phyloP scores from a whole-genome alignment of 2,329 filamentous ascomycete genomes.

The Chaetomium sp. region DNA sequence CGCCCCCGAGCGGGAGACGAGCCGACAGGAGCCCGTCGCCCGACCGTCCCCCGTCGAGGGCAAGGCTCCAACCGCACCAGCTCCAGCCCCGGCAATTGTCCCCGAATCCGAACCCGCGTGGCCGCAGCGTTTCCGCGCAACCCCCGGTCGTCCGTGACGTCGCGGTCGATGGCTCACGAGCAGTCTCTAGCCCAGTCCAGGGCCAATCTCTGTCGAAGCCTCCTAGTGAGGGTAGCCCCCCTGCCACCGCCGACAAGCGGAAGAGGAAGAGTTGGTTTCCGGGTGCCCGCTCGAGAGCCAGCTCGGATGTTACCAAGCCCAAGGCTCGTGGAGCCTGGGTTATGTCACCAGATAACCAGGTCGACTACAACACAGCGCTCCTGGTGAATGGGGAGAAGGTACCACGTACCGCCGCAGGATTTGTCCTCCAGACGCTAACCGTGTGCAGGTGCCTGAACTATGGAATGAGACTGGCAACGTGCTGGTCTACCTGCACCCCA shows the following conservation, averaged over 20 bases:
- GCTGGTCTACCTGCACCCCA: slow-evolving; percentile 59
- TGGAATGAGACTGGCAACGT: slow-evolving; percentile 65
- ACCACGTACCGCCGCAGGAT: slow-evolving; percentile 13
- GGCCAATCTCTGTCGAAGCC: slow-evolving; percentile 41
- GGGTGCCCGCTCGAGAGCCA: slow-evolving; percentile 54
- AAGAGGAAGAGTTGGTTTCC: slow-evolving; percentile 58
- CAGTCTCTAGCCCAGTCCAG: slow-evolving; percentile 37
- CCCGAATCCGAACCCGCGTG: slow-evolving; percentile 37
- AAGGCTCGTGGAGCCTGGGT: slow-evolving; percentile 53
- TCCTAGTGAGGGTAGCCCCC: slow-evolving; percentile 46
- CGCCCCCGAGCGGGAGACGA: slow-evolving; percentile 16
- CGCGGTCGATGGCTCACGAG: slow-evolving; percentile 38
- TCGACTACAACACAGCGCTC: slow-evolving; percentile 59
- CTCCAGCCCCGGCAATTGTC: slow-evolving; percentile 26
- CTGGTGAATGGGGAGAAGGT: slow-evolving; percentile 60
- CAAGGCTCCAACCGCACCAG: slow-evolving; percentile 30
- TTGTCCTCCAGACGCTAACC: slow-evolving; percentile 14
- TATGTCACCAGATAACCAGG: slow-evolving; percentile 52
- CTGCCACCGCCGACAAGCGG: slow-evolving; percentile 46
- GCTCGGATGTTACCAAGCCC: slow-evolving; percentile 43
- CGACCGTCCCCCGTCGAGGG: slow-evolving; percentile 13
- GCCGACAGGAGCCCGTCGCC: slow-evolving; percentile 28
- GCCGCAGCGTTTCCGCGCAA: slow-evolving; percentile 54
- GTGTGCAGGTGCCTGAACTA: slow-evolving; percentile 60
- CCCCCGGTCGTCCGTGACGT: slow-evolving; percentile 40